Conservation (phyloP, 208 protist genomes). For the Trypanosoma scelopori region DNA sequence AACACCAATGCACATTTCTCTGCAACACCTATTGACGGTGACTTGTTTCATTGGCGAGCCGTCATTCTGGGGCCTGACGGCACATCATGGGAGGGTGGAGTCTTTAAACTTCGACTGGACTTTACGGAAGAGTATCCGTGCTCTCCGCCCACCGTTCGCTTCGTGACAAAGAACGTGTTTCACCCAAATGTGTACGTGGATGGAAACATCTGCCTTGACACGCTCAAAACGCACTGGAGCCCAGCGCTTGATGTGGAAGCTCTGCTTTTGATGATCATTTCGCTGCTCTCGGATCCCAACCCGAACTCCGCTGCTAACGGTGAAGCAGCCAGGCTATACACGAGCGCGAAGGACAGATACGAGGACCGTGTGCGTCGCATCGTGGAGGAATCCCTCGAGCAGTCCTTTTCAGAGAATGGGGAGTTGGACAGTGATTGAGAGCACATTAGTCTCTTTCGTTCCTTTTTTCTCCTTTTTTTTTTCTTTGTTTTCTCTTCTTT, state of each 20-base stretch:
- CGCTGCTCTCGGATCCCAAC: conserved; percentile 99
- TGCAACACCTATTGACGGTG: conserved; percentile 61
- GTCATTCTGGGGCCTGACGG: conserved; percentile 78
- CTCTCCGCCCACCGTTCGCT: conserved; percentile 97
- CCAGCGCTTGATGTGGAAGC: conserved; percentile 98
- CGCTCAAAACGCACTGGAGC: conserved; percentile 98
- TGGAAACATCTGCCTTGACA: conserved; percentile 99
- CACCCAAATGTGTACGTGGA: conserved; percentile 99
- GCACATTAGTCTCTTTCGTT: background rate
- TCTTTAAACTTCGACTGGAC: conserved; percentile 77
- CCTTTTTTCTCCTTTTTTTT: no score
- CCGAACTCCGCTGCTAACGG: conserved; percentile 99
- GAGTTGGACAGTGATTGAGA: conserved; percentile 13
- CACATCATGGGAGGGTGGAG: conserved; percentile 87
- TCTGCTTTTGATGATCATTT: conserved; percentile 99
- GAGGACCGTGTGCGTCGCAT: conserved; percentile 70
- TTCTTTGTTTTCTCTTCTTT: no score
- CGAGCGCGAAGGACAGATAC: conserved; percentile 96
- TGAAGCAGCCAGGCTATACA: conserved; percentile 96
- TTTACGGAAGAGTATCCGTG: conserved; percentile 90
- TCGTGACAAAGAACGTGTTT: conserved; percentile 97
- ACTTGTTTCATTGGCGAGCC: conserved; percentile 87
- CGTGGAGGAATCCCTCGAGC: conserved; percentile 75
- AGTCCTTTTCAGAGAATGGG: conserved; percentile 63
- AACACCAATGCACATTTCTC: conserved; percentile 45